These are phyloP conservation scores for Naganishia sp. DNA, from an alignment of 1,284 basidiomycete genomes.

Conservation along the genomic window DNA sequence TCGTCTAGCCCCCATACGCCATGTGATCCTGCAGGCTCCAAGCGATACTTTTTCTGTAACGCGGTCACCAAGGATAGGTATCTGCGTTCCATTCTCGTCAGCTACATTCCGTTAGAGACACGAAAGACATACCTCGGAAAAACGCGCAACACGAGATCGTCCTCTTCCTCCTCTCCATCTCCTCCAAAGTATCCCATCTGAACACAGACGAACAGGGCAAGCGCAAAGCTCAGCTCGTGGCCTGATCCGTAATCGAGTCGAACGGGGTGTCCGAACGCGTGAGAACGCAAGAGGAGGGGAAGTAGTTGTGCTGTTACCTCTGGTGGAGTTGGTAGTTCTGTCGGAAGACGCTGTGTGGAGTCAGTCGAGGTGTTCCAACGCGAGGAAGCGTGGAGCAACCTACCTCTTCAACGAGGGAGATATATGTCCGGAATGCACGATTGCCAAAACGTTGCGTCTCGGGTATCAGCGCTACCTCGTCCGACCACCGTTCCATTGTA, in stretches of 20 bases:
- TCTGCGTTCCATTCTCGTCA: constrained; percentile 74
- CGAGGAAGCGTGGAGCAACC: constrained; percentile 37
- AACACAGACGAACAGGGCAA: constrained; percentile 63
- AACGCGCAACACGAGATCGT: constrained; percentile 53
- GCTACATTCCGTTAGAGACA: constrained; percentile 44
- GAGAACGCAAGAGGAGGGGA: constrained; percentile 54
- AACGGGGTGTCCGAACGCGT: constrained; percentile 83
- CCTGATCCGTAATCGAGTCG: constrained; percentile 97
- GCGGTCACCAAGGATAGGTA: constrained; percentile 87
- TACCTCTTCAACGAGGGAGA: constrained; percentile 74
- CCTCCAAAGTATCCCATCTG: constrained; percentile 45
- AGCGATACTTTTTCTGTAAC: constrained; percentile 92
- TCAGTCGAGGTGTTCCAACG: constrained; percentile 3
- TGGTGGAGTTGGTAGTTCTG: constrained; percentile 61
- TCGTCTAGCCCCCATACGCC: constrained; percentile 99
- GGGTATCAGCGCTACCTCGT: constrained; percentile 3
- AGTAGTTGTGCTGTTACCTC: constrained; percentile 60
- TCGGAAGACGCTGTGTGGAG: constrained; percentile 61
- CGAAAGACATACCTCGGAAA: constrained; percentile 52
- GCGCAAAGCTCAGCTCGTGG: constrained; percentile 83
- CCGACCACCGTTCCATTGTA: constrained; percentile 7
- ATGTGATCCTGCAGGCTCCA: constrained; percentile 95
- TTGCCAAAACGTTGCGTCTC: constrained; percentile 87
- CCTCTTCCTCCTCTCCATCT: constrained; percentile 44
- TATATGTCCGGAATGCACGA: constrained; percentile 86